These are phyloP conservation scores for Solanum etuberosum DNA, from an alignment of 257 asterid species.

Conservation along the genomic window DNA sequence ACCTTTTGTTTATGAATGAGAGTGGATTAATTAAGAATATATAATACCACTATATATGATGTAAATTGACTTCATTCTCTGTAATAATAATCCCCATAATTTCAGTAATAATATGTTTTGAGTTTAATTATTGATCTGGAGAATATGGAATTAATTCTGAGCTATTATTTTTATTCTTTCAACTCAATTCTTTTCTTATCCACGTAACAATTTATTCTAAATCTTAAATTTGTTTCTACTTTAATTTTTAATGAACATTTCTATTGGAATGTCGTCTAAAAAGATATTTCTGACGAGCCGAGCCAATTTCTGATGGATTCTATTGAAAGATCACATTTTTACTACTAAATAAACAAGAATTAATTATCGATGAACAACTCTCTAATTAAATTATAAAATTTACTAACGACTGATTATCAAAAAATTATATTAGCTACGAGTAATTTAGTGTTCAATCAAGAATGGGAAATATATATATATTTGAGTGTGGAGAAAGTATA, in stretches of 20 bases:
- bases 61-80: neutral
- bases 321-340: neutral
- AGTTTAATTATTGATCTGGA: neutral
- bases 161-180: neutral
- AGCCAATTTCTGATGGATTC: neutral
- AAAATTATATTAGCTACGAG: no score
- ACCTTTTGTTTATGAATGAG: neutral
- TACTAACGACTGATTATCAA: accelerated
- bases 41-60: neutral
- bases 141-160: neutral
- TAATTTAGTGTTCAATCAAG: neutral
- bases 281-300: no score
- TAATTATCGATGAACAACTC: neutral
- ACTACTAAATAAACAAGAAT: neutral
- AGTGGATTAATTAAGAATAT: neutral
- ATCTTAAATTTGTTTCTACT: no score
- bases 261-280: no score
- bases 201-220: no score
- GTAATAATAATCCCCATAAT: neutral
- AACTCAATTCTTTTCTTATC: neutral
- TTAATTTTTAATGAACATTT: no score
- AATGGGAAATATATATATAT: neutral
- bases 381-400: neutral
- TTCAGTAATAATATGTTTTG: neutral
- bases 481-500: neutral